Evolutionary conservation across 257 asterid species (phyloP).

Genomic region (Solanum lignicaule): DNA sequence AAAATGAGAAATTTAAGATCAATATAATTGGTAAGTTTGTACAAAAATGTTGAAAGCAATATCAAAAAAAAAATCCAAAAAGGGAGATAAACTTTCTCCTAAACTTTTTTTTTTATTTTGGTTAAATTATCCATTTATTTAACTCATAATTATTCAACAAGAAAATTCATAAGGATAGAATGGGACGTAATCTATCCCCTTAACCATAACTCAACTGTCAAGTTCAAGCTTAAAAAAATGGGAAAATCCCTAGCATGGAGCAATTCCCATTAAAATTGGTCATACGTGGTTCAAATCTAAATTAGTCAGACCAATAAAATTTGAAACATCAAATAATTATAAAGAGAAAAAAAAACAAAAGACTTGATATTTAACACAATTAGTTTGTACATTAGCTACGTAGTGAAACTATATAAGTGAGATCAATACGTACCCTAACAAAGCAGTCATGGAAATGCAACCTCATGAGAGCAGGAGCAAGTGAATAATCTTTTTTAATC

Average conservation of each 20-base stretch:
- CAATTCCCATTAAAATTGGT: not conserved
- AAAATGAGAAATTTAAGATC: no score
- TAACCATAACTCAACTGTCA: not conserved
- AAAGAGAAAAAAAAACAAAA: not conserved
- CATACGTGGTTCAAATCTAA: not conserved
- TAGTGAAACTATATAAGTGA: not conserved
- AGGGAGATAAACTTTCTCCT: not conserved
- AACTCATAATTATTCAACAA: not conserved
- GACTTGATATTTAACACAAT: no score
- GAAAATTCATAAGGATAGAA: not conserved
- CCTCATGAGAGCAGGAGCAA: conserved; percentile 70
- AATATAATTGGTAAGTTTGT: not conserved
- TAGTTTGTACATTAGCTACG: not conserved
- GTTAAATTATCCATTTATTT: not conserved
- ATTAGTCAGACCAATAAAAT: not conserved
- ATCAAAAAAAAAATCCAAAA: not conserved
- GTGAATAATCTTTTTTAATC: conserved; percentile 39
- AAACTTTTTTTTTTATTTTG: not conserved
- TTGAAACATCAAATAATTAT: not conserved
- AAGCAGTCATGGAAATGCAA: conserved; percentile 78
- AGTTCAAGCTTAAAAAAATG: not conserved
- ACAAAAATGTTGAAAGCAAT: not conserved
- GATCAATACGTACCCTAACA: conserved; percentile 35
- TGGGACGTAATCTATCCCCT: not conserved
- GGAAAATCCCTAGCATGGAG: no score